Evolutionary conservation across 345 rosid species (phyloP), one percentile per base, ranked within the genome.

Genomic region (Aurinia saxatilis): DNA sequence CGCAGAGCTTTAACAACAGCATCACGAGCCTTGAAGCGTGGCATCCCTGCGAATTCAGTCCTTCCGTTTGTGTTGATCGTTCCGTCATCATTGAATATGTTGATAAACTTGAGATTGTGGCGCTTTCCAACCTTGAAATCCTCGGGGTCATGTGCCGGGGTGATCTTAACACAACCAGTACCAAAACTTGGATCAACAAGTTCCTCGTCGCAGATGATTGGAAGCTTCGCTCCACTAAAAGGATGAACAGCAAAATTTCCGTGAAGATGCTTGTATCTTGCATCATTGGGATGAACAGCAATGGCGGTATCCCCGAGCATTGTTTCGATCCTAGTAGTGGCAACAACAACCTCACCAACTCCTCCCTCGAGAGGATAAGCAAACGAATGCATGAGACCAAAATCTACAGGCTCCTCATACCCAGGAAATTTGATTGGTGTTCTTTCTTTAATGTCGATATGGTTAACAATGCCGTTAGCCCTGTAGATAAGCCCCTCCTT

Each of bases 91-190:
- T 96, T 84, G 37, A 93, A 82, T 63, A 93, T 77, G 79, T 85
- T 90, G 31, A 93, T 80, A 68, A 85, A 87, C 51, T 84, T 82
- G 39, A 93, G 88, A 63, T 71, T 72, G 72, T 87, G 96, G 39
- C 95, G 91, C 79, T 80, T 93, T 66, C 99, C 97, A 50, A 87
- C 96, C 62, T 84, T 85, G 72, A 80, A 93, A 79, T 93, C 99
- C 79, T 93, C 84, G 65, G 91, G 95, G 72, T 93, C 99, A 56
- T 93, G 99, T 0, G 96, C 97, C 4, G 99, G 99, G 63, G 99
- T 93, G 56, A 93, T 93, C 97, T 93, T 93, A 45, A 93, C 99
- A 71, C 95, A 95, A 61, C 99, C 99, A 69, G 99, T 93, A 50
- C 99, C 97, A 68, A 93, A 93, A 5, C 50, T 77, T 3, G 87